Evolutionary conservation across 805 yeast genomes (phyloP).

Genomic region (Saccharomyces jurei): DNA sequence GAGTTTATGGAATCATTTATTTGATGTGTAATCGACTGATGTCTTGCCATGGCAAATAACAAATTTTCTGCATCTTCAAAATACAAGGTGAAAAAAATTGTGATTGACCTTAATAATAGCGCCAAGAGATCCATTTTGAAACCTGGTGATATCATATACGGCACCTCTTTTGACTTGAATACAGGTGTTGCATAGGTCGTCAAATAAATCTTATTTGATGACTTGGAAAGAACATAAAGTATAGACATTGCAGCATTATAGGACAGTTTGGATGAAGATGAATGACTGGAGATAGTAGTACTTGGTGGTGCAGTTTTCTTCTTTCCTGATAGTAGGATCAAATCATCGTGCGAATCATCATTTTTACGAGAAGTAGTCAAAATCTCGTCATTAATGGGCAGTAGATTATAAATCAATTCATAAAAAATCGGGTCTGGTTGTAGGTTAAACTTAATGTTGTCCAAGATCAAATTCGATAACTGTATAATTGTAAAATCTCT

Average conservation of each 20-base stretch:
- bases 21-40: slow-evolving; percentile 29
- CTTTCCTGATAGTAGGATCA: slow-evolving; percentile 25
- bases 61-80: slow-evolving; percentile 48
- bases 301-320: slow-evolving; percentile 11
- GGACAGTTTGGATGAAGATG: slow-evolving; percentile 13
- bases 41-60: slow-evolving; percentile 39
- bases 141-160: slow-evolving; percentile 21
- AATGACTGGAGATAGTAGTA: slow-evolving; percentile 32
- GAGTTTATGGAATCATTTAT: slow-evolving; percentile 17
- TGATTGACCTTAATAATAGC: slow-evolving; percentile 46
- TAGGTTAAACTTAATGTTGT: slow-evolving; percentile 31
- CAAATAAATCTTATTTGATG: slow-evolving; percentile 21
- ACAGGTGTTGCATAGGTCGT: slow-evolving; percentile 13
- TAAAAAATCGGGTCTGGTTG: slow-evolving; percentile 39
- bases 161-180: slow-evolving; percentile 1
- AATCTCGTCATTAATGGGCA: slow-evolving; percentile 34
- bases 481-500: slow-evolving; percentile 58
- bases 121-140: slow-evolving; percentile 51
- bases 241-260: slow-evolving; percentile 43
- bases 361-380: slow-evolving; percentile 2
- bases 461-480: slow-evolving; percentile 36
- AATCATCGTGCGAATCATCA: slow-evolving; percentile 7
- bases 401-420: slow-evolving; percentile 54
- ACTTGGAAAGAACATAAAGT: slow-evolving; percentile 33
- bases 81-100: slow-evolving; percentile 43